Percentiles rank a stretch among this genome's conserved stretches.
Evolutionary conservation across 768 basidiomycete genomes (phyloP).

Genomic region (Russula emetica): DNA sequence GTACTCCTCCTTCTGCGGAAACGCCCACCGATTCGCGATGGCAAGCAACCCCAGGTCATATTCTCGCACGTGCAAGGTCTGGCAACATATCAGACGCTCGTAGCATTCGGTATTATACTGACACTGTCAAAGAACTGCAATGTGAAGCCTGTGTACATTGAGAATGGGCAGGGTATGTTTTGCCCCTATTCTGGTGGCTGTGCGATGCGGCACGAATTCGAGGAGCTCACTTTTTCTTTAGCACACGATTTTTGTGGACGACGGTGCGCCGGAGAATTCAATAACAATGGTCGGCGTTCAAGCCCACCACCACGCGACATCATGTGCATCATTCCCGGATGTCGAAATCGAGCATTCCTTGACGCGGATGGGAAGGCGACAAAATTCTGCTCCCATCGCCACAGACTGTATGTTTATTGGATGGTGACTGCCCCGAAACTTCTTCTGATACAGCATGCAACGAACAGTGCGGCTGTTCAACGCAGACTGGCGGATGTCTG

Average conservation of each 20-base stretch:
- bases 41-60: slow-evolving; percentile 2
- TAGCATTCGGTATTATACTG: background rate
- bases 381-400: slow-evolving; percentile 25
- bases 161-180: slow-evolving; percentile 27
- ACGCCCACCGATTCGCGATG: slow-evolving; percentile 26
- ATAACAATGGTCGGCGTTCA: background rate
- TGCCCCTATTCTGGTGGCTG: background rate
- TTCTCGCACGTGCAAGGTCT: slow-evolving; percentile 26
- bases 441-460: background rate
- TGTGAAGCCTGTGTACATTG: slow-evolving; percentile 26
- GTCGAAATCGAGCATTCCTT: slow-evolving; percentile 19
- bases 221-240: background rate
- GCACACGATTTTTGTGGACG: slow-evolving; percentile 28
- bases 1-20: slow-evolving; percentile 29
- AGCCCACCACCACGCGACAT: background rate
- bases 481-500: slow-evolving; percentile 22
- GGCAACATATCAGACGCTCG: background rate
- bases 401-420: slow-evolving; percentile 22
- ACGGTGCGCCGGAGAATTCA: slow-evolving; percentile 26
- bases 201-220: too few relatives aligned
- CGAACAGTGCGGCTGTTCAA: slow-evolving; percentile 22
- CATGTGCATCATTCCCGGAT: slow-evolving; percentile 22
- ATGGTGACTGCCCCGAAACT: background rate
- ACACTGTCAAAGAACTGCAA: slow-evolving; percentile 23
- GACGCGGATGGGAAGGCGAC: slow-evolving; percentile 18